phyloP scores from a whole-genome alignment of 1,139 yeast genomes.

The Diutina scorzettiae region DNA sequence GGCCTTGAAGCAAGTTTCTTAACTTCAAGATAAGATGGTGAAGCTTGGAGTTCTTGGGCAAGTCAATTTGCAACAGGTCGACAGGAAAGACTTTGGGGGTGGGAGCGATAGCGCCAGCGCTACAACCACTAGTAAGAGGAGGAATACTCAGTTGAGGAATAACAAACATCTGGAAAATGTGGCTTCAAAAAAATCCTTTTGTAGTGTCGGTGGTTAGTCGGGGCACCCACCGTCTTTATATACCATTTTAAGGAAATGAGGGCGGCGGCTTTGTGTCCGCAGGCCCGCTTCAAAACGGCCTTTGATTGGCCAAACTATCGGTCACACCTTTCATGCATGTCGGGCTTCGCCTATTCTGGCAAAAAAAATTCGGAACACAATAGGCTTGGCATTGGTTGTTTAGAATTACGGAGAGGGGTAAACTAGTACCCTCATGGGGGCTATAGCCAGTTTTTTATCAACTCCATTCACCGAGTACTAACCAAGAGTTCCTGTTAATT shows the following conservation, averaged over 20 bases:
- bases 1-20: neutral
- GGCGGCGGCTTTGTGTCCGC: too few species aligned
- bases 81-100: neutral
- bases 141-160: neutral
- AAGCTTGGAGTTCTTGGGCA: neutral
- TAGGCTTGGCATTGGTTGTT: too few species aligned
- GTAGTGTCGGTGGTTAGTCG: neutral
- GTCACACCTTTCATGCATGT: too few species aligned
- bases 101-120: neutral
- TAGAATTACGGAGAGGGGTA: too few species aligned
- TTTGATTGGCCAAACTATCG: neutral
- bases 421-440: too few species aligned
- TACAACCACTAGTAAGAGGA: neutral
- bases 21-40: neutral
- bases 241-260: too few species aligned
- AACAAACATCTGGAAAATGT: neutral
- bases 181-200: slow-evolving; percentile 3
- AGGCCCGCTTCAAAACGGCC: neutral
- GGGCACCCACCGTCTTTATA: neutral
- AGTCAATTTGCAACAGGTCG: neutral
- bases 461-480: too few species aligned
- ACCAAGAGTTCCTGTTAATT: too few species aligned
- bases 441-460: too few species aligned
- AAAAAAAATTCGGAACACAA: too few species aligned
- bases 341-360: too few species aligned